Evolutionary conservation across 768 basidiomycete species (phyloP), one percentile per base, ranked within the genome.

Genomic region (Leccinum pellstonianum): DNA sequence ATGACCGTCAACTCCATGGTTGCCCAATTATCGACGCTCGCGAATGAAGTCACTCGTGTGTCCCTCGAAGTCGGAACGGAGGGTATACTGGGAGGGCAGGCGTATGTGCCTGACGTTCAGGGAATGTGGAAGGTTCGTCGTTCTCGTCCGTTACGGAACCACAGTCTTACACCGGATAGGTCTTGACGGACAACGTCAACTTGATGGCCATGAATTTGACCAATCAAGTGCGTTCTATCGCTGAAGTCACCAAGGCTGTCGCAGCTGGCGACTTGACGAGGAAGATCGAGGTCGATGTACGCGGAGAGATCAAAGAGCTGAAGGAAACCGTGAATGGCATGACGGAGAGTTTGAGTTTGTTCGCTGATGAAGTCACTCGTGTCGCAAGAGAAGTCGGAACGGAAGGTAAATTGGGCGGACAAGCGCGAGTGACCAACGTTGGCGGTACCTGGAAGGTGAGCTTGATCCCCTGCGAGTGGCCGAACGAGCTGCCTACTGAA

Each of bases 371-470:
- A 75, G 85, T 86, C 57, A 86, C 85, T 31, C 80, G 95, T 56
- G 95, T 98, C 31, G 97, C 95, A 3, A 84, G 93, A 64, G 95
- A 98, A 76, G 97, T 98, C 70, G 97, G 97, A 29, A 98, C 95
- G 8, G 97, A 98, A 71, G 97, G 96, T 35, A 83, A 87, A 65
- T 80, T 98, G 68, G 97, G 96, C 54, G 96, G 95, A 10, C 95
- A 96, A 67, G 97, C 95, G 1, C 83, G 88, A 56, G 97, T 98
- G 38, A 89, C 88, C 62, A 92, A 94, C 69, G 93, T 99, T 49
- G 92, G 93, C 60, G 97, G 97, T 52, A 96, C 93, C 0, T 98
- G 97, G 97, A 94, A 94, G 79, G 81, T 79, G 49, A 50, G 63
- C 53, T n/a, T 12, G 19, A 14, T 41, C 14, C 41, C 14, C 41